Evolutionary conservation across 2,329 filamentous ascomycete genomes (phyloP).

Genomic region (Clonostachys rhizophaga): DNA sequence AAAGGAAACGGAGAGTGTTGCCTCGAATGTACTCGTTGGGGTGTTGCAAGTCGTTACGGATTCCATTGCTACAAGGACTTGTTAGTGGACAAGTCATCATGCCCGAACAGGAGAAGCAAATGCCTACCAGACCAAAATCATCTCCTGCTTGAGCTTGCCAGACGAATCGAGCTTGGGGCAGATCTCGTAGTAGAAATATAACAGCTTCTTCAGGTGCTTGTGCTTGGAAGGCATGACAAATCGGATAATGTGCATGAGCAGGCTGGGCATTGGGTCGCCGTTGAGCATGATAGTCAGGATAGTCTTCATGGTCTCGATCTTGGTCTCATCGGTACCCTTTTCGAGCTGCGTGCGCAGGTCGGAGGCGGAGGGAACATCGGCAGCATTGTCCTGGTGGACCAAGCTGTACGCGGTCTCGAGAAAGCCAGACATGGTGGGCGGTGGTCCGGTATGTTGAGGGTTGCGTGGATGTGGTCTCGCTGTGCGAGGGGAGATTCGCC

Average conservation of each 20-base stretch:
- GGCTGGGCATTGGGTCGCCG: slow-evolving; percentile 88
- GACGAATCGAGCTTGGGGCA: slow-evolving; percentile 90
- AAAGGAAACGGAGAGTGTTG: slow-evolving; percentile 96
- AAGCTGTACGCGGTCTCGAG: slow-evolving; percentile 94
- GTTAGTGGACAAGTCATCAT: not conserved
- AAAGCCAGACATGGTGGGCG: slow-evolving; percentile 75
- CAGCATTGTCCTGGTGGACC: slow-evolving; percentile 95
- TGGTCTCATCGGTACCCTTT: slow-evolving; percentile 88
- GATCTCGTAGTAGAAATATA: slow-evolving; percentile 99
- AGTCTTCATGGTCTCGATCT: slow-evolving; percentile 94
- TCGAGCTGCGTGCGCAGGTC: slow-evolving; percentile 91
- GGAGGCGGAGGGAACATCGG: slow-evolving; percentile 83
- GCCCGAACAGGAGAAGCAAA: not conserved
- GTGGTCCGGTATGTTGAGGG: slow-evolving; percentile 5
- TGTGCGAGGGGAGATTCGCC: slow-evolving; percentile 17
- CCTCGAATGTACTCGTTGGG: slow-evolving; percentile 98
- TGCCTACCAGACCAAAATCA: slow-evolving; percentile 91
- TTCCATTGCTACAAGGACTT: slow-evolving; percentile 70
- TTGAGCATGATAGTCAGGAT: slow-evolving; percentile 98
- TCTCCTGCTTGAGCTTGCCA: slow-evolving; percentile 98
- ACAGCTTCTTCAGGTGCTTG: slow-evolving; percentile 93
- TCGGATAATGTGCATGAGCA: slow-evolving; percentile 99
- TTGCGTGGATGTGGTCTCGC: slow-evolving; percentile 1
- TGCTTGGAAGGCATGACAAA: slow-evolving; percentile 99
- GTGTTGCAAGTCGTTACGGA: slow-evolving; percentile 94